Percentiles rank a stretch among this genome's conserved stretches.
Conservation (phyloP, 345 rosid genomes). For the Citrus sp. region DNA sequence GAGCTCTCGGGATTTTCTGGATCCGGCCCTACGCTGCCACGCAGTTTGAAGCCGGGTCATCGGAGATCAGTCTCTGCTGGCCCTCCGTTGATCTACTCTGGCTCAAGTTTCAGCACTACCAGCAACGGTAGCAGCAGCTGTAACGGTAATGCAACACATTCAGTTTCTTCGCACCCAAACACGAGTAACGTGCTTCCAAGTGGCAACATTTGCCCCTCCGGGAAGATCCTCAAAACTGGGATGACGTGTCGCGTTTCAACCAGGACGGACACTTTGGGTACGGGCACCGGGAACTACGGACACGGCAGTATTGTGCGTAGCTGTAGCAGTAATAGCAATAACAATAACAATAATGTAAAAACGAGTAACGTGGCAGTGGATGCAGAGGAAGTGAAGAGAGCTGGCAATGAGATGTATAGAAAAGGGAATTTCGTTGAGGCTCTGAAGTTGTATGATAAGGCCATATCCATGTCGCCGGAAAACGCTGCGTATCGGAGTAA, state of each 20-base stretch:
- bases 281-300: constrained; percentile 83
- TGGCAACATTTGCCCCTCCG: constrained; percentile 93
- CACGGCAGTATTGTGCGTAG: constrained; percentile 83
- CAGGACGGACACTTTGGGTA: constrained; percentile 60
- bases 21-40: constrained; percentile 29
- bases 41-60: constrained; percentile 46
- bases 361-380: constrained; percentile 19
- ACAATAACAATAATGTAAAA: constrained; percentile 21
- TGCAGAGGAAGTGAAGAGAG: constrained; percentile 75
- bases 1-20: constrained; percentile 43
- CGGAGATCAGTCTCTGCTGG: constrained; percentile 84
- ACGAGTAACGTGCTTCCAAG: constrained; percentile 40
- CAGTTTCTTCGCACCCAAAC: constrained; percentile 34
- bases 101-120: constrained; percentile 39
- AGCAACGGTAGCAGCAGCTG: constrained; percentile 19
- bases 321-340: background rate
- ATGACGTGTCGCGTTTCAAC: constrained; percentile 44
- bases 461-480: constrained; percentile 67
- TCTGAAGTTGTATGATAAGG: constrained; percentile 65
- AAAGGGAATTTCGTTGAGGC: constrained; percentile 73
- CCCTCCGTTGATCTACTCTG: constrained; percentile 67
- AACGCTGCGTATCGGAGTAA: constrained; percentile 77
- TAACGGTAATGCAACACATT: constrained; percentile 27
- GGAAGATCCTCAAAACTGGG: constrained; percentile 70
- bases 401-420: constrained; percentile 80